Evolutionary conservation across 2,329 filamentous ascomycete species (phyloP), one percentile per base, ranked within the genome.

Genomic region (Metarhizium brunneum): DNA sequence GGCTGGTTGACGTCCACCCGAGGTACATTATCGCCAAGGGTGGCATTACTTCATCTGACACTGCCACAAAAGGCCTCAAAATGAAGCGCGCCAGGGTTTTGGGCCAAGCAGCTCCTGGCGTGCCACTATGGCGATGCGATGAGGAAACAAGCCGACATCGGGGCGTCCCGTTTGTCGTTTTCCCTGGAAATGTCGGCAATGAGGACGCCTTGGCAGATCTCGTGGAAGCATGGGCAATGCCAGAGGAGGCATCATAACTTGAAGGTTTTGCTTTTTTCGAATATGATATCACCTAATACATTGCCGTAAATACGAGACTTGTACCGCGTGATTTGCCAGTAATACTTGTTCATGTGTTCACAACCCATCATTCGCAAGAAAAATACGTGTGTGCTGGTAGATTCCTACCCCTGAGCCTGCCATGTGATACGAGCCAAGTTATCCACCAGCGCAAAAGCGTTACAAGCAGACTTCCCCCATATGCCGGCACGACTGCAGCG

Each of bases 21-120:
- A 67, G 79, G 55, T 84, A 82, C 63, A 65, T 83, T 3, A 80
- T 84, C 63, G 79, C 80, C 3, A 84, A 80, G 67, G 80, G 81
- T 0, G 80, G 81, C 25, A 83, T 84, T 56, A 83, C 81, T 0
- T 80, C 76, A 1, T 82, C 78, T 0, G 80, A 84, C 59, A 75
- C 76, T 52, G 81, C 80, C 0, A 82, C 77, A 0, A 82, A 82
- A 53, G 78, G 75, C 0, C 61, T 84, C 20, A 68, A 67, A 36
- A 77, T 83, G 66, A 77, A 75, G 57, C 70, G 74, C 0, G 80
- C 80, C 6, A 71, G 68, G 43, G 73, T 83, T 47, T 64, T 81
- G 1, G 80, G 80, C 0, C 80, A 84, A 58, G 80, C 80, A 2
- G 79, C 79, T 0, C 70, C 78, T 0, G 80, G 80, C 1, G 77